phyloP scores from a whole-genome alignment of 176 grass and related monocot species.

The Avena eriantha region DNA sequence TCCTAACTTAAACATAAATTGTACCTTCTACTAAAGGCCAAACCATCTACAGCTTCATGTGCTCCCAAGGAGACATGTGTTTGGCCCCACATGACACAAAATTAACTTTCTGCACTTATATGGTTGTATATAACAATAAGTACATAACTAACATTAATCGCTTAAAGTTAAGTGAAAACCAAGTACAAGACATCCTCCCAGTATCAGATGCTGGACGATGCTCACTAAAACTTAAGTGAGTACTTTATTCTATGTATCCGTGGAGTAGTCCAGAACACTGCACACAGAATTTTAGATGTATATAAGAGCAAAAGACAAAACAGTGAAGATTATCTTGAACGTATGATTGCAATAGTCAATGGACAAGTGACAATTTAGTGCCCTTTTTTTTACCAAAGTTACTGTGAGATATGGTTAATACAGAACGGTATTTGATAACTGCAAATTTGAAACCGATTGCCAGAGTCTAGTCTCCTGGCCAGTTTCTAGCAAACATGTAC shows the following conservation, averaged over 20 bases:
- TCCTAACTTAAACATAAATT: constrained; percentile 19
- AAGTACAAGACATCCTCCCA: not conserved
- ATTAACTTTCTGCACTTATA: constrained; percentile 11
- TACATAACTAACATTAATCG: not conserved
- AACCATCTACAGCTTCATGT: not conserved
- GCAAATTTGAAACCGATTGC: constrained; percentile 18
- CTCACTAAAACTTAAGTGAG: constrained; percentile 1
- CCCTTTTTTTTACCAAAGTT: not conserved
- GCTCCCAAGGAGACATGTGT: not conserved
- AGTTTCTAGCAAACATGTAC: constrained; percentile 2
- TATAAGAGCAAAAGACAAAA: constrained; percentile 15
- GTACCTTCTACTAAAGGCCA: constrained; percentile 8
- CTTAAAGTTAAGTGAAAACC: constrained; percentile 7
- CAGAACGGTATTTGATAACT: not conserved
- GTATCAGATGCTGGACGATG: not conserved
- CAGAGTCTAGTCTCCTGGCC: not conserved
- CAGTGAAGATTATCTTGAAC: not conserved
- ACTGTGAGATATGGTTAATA: not conserved
- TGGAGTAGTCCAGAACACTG: constrained; percentile 21
- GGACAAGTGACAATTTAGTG: not conserved
- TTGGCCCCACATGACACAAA: constrained; percentile 2
- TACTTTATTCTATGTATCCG: not conserved
- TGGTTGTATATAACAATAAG: not conserved
- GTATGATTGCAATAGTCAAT: not conserved
- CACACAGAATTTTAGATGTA: not conserved